These are phyloP conservation scores for Leishmania arabica DNA, from an alignment of 208 protist genomes.

Conservation along the genomic window DNA sequence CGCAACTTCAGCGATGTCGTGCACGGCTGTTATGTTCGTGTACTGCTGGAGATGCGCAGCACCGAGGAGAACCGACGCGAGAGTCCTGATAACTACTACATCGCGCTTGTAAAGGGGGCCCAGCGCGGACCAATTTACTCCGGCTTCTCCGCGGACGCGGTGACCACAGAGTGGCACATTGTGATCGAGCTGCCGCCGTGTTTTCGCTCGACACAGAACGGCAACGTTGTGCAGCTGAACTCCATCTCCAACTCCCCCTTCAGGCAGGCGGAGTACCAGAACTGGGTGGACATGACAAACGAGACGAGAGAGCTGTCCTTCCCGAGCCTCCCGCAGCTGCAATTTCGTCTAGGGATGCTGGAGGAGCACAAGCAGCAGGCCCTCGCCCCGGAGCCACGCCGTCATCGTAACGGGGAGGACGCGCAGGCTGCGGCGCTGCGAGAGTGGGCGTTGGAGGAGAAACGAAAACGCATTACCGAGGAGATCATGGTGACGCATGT, in stretches of 20 bases:
- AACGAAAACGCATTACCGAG: conserved; percentile 32
- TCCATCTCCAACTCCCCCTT: conserved; percentile 92
- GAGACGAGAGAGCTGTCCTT: conserved; percentile 57
- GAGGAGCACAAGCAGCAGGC: conserved; percentile 88
- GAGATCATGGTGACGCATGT: conserved; percentile 70
- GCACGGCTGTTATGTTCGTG: conserved; percentile 87
- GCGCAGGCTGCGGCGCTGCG: conserved; percentile 37
- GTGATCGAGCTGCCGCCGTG: conserved; percentile 91
- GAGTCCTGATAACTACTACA: conserved; percentile 87
- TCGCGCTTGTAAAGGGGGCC: conserved; percentile 84
- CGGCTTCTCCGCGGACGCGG: conserved; percentile 86
- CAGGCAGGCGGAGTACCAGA: conserved; percentile 80
- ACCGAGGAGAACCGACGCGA: conserved; percentile 68
- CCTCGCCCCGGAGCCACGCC: conserved; percentile 47
- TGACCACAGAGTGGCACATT: conserved; percentile 87
- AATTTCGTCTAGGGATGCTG: conserved; percentile 85
- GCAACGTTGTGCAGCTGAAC: conserved; percentile 90
- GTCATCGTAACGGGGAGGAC: conserved; percentile 65
- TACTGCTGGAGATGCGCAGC: conserved; percentile 90
- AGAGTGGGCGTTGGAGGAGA: conserved; percentile 46
- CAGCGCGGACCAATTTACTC: conserved; percentile 76
- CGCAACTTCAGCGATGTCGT: conserved; percentile 87
- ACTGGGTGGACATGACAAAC: conserved; percentile 75
- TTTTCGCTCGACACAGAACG: conserved; percentile 84
- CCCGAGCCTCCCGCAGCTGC: conserved; percentile 70